Base-by-base conservation (phyloP, 257 asterid genomes). In the Penstemon davidsonii region DNA sequence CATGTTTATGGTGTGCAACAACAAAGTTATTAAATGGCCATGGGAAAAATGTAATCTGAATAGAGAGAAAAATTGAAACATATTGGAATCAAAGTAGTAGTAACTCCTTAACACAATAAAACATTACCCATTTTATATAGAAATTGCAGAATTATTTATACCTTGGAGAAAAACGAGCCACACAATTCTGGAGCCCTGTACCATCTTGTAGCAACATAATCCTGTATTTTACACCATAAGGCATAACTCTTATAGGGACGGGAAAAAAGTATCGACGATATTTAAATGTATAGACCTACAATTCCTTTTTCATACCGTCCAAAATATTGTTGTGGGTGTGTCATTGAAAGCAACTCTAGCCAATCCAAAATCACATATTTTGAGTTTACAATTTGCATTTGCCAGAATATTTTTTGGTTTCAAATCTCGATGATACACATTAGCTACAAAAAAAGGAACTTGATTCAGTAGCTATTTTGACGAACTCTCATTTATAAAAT, bases 151-250 rank as follows among this genome's bases (percentile, higher is more conserved):
- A 25, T 25, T 25, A 25, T 25, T 25, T 25, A 66, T 76, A 84
- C 96, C 96, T 90, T 87, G 4, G 96, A 87, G 81, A 82, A 90
- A 79, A 90, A 90, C 58, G 96, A 90, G 56, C 95, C 96, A 60
- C 96, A 90, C 68, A 87, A 80, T 71, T 90, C 96, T 51, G 96
- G 96, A 77, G 96, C 95, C 58, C 95, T 87, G 64, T 90, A 90
- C 96, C 96, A 90, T 77, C 96, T 87, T 51, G 96, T 87, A 63
- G 96, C 96, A 66, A 90, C 96, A 57, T 90, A 90, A 73, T 90
- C 96, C 96, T 90, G 88, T 67, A 62, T 41, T 51, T 38, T 19
- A 11, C 54, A 70, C 44, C 56, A 55, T 12, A 40, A 74, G n/a
- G 18, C 12, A 59, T 45, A 67, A 55, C 46, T 40, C 59, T 55